Evolutionary conservation across 2,329 filamentous ascomycete species (phyloP).

Genomic region (Colletotrichum sp.): DNA sequence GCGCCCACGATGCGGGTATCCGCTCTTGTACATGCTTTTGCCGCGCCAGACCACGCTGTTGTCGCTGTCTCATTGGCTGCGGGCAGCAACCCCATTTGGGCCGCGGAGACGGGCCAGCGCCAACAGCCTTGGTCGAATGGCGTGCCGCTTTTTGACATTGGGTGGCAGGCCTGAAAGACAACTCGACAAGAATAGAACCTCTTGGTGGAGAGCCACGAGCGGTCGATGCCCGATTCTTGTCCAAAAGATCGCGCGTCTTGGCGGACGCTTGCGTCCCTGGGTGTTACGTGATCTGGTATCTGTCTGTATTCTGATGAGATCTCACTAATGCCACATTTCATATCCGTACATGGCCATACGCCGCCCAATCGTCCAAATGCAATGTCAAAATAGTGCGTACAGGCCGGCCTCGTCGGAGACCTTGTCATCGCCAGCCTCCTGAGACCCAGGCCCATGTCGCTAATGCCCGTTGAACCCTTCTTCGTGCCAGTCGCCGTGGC

Average conservation of each 20-base stretch:
- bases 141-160: not conserved
- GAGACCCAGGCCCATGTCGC: slow-evolving; percentile 7
- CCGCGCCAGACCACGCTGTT: slow-evolving; percentile 14
- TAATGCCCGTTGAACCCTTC: slow-evolving; percentile 58
- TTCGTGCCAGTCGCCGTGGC: slow-evolving; percentile 65
- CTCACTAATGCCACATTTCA: not conserved
- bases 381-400: not conserved
- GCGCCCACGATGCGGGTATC: slow-evolving; percentile 16
- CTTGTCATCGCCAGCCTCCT: not conserved
- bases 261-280: not conserved
- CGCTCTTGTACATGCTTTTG: slow-evolving; percentile 17
- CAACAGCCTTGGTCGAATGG: slow-evolving; percentile 4
- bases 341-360: not conserved
- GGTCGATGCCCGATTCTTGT: not conserved
- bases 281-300: not conserved
- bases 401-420: not conserved
- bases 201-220: not conserved
- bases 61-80: not conserved
- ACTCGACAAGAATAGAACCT: slow-evolving; percentile 4
- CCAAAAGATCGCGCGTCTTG: not conserved
- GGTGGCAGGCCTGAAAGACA: slow-evolving; percentile 3
- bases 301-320: slow-evolving; percentile 5
- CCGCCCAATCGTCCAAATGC: not conserved
- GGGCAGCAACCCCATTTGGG: not conserved
- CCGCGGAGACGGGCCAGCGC: slow-evolving; percentile 4